Evolutionary conservation across 2,329 filamentous ascomycete genomes (phyloP).

Genomic region (Sodiomyces alkalinus): DNA sequence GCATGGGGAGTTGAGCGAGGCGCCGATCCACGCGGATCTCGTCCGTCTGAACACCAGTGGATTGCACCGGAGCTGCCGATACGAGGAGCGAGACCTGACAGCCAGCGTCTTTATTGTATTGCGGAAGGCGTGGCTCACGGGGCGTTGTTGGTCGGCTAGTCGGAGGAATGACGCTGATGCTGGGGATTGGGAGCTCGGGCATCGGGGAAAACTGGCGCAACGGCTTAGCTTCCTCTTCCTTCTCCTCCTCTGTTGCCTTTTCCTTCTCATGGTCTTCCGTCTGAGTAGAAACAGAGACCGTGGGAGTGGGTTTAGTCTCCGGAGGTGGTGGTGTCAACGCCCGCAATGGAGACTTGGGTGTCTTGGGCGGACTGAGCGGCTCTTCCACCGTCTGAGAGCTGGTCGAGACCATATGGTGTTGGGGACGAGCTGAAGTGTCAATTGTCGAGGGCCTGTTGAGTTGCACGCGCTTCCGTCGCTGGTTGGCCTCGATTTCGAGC

Average conservation of each 20-base stretch:
- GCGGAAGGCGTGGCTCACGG: constrained; percentile 57
- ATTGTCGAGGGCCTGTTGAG: constrained; percentile 33
- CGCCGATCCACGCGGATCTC: constrained; percentile 75
- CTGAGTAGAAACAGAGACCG: constrained; percentile 46
- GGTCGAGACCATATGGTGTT: constrained; percentile 45
- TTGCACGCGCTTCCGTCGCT: constrained; percentile 54
- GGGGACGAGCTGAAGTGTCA: constrained; percentile 18
- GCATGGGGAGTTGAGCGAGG: constrained; percentile 56
- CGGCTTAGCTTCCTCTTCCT: constrained; percentile 9
- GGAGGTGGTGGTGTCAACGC: constrained; percentile 25
- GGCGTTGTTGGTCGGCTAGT: constrained; percentile 71
- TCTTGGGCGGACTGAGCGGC: constrained; percentile 49
- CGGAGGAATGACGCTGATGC: constrained; percentile 84
- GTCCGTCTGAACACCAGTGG: constrained; percentile 63
- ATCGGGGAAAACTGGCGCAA: constrained; percentile 15
- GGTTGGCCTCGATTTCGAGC: constrained; percentile 55
- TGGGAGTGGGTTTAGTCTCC: constrained; percentile 17
- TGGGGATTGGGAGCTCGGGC: constrained; percentile 49
- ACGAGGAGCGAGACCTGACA: constrained; percentile 57
- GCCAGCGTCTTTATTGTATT: constrained; percentile 66
- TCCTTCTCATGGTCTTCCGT: too few species aligned
- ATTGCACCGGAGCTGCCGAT: constrained; percentile 31
- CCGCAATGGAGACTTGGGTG: constrained; percentile 36
- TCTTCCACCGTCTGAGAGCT: constrained; percentile 47
- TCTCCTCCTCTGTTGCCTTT: too few species aligned